phyloP scores from a whole-genome alignment of 225 moss, liverwort and hornwort genomes.

The Polytrichum formosum region DNA sequence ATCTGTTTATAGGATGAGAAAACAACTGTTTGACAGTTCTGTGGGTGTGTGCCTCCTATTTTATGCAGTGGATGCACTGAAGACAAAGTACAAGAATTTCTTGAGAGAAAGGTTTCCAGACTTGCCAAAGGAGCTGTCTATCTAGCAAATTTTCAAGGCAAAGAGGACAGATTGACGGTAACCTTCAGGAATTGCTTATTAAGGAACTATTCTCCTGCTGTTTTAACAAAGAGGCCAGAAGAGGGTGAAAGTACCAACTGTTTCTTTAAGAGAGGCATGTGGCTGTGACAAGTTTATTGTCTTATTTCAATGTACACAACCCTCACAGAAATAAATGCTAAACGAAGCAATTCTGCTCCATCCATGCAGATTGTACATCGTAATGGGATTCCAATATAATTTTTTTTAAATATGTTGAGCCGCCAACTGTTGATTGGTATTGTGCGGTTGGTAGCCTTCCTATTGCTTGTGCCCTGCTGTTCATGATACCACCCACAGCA shows the following conservation, averaged over 20 bases:
- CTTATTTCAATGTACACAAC: too few relatives aligned
- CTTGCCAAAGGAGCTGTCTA: conserved; percentile 51
- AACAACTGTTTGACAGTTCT: background rate
- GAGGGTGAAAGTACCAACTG: background rate
- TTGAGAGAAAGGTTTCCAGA: conserved; percentile 45
- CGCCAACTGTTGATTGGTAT: too few relatives aligned
- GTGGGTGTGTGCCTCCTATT: background rate
- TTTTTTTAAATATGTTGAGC: too few relatives aligned
- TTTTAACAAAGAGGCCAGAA: background rate
- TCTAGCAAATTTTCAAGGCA: conserved; percentile 16
- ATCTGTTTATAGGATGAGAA: background rate
- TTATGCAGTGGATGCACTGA: conserved; percentile 57
- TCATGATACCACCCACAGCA: too few relatives aligned
- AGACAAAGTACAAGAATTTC: conserved; percentile 56
- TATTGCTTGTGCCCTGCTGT: too few relatives aligned
- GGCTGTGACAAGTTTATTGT: background rate
- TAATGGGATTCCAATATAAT: background rate
- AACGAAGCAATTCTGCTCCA: background rate
- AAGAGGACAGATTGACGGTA: background rate
- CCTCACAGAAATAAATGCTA: background rate
- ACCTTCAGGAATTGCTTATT: background rate
- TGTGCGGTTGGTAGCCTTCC: too few relatives aligned
- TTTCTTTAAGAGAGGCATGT: background rate
- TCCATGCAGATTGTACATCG: background rate
- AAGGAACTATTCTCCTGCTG: background rate